Percentiles rank a stretch among this genome's conserved stretches.
Evolutionary conservation across 805 yeast species (phyloP).

Genomic region (Alloascoidea hylecoeti): DNA sequence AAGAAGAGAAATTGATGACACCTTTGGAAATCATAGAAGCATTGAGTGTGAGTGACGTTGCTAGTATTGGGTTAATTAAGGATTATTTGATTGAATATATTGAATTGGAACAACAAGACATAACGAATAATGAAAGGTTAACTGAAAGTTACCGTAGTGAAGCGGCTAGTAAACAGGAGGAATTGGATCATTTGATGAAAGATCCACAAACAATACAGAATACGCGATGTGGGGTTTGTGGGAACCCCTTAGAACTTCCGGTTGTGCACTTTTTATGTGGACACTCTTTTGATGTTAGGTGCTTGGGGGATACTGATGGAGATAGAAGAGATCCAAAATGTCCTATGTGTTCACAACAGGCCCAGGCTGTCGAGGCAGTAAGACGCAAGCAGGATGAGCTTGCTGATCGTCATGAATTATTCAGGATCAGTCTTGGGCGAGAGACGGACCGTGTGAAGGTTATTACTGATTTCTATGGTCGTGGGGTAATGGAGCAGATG

Average conservation of each 20-base stretch:
- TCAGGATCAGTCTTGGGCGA: conserved; percentile 37
- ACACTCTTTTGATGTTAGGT: conserved; percentile 77
- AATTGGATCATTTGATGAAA: conserved; percentile 34
- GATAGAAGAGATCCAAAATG: conserved; percentile 26
- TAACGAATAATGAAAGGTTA: conserved; percentile 51
- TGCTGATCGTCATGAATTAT: conserved; percentile 48
- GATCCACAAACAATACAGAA: conserved; percentile 43
- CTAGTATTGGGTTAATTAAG: conserved; percentile 61
- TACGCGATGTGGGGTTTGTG: conserved; percentile 53
- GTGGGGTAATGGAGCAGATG: conserved; percentile 87
- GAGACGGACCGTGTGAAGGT: conserved; percentile 55
- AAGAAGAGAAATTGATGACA: conserved; percentile 38
- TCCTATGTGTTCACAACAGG: conserved; percentile 63
- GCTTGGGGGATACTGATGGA: conserved; percentile 28
- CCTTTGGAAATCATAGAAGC: conserved; percentile 69
- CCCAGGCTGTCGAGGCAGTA: conserved; percentile 48
- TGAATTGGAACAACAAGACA: conserved; percentile 44
- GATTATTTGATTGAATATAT: conserved; percentile 52
- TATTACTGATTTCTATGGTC: conserved; percentile 70
- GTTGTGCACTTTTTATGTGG: conserved; percentile 72
- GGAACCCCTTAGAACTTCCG: conserved; percentile 57
- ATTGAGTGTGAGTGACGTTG: conserved; percentile 43
- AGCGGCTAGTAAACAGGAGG: conserved; percentile 35
- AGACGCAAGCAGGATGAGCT: conserved; percentile 45
- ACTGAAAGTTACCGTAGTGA: conserved; percentile 57